These are phyloP conservation scores for Mycena rosella DNA, from an alignment of 768 basidiomycete species.

Conservation along the genomic window DNA sequence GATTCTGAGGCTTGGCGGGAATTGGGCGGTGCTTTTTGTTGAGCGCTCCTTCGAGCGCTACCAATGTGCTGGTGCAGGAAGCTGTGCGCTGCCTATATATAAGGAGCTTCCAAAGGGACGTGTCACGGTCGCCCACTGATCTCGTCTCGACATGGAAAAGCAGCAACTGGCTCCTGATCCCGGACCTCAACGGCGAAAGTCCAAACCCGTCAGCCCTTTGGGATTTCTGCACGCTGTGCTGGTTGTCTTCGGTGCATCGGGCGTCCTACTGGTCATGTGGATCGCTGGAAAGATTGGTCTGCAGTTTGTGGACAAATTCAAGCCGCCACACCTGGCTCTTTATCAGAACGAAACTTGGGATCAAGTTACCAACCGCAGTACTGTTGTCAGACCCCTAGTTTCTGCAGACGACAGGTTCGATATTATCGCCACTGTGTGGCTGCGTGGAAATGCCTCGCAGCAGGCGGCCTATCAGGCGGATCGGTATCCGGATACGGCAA, in stretches of 20 bases:
- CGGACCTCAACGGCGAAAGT: slow-evolving; percentile 16
- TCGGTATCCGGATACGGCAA: slow-evolving; percentile 17
- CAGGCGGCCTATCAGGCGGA: slow-evolving; percentile 15
- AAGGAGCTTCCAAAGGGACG: slow-evolving; percentile 13
- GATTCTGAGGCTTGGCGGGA: no score
- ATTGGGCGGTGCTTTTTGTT: no score
- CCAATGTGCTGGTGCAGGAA: no score
- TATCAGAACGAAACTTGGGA: slow-evolving; percentile 21
- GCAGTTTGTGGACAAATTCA: slow-evolving; percentile 21
- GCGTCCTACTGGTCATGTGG: slow-evolving; percentile 10
- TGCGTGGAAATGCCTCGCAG: slow-evolving; percentile 17
- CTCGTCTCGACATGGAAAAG: slow-evolving; percentile 20
- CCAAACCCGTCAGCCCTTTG: slow-evolving; percentile 14
- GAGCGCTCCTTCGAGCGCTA: no score
- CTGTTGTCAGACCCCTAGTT: slow-evolving; percentile 17
- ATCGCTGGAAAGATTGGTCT: slow-evolving; percentile 20
- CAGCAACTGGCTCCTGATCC: slow-evolving; percentile 20
- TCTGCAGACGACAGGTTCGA: slow-evolving; percentile 17
- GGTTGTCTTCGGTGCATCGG: slow-evolving; percentile 13
- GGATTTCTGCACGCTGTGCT: slow-evolving; percentile 14
- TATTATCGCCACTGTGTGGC: slow-evolving; percentile 19
- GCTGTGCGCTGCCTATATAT: slow-evolving; percentile 15
- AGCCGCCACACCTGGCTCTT: slow-evolving; percentile 19
- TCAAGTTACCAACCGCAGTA: slow-evolving; percentile 19
- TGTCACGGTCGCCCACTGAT: slow-evolving; percentile 17